Evolutionary conservation across 768 basidiomycete species (phyloP), one percentile per base, ranked within the genome.

Genomic region (Pisolithus microcarpus): DNA sequence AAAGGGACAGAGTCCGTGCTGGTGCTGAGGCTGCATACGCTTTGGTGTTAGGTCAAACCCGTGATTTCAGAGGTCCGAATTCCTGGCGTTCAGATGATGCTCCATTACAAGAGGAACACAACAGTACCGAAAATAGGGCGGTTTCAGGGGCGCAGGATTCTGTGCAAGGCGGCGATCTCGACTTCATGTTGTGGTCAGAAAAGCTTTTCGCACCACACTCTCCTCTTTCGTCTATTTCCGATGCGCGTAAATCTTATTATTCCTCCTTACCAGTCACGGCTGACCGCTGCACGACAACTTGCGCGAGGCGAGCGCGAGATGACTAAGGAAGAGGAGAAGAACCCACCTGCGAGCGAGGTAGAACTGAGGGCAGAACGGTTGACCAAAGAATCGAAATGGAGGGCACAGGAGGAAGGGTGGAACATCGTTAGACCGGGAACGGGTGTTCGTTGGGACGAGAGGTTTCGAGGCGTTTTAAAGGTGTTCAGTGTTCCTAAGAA

Each of bases 381-480:
- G 65, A 85, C 86, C 68, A 95, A 93, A 70, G 95, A 98, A 70
- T 65, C 82, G 58, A 74, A 81, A 58, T 98, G 95, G 95, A 77
- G 81, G 42, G 75, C 78, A 19, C 87, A 94, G 59, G 70, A 86
- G 49, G 75, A 75, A 46, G 93, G 89, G 3, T 97, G 87, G 87
- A 75, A 78, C 38, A 79, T 92, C 49, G 73, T 94, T 49, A 75
- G 80, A 50, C 81, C 84, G 3, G 78, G 80, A 2, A 69, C 68
- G 48, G 70, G 71, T 15, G 81, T 87, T 11, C 74, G 74, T 21
- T 98, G 92, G 92, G 87, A 93, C 59, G 77, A 82, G 52, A 72
- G 84, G 52, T 87, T 89, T 58, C 69, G 72, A 48, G 73, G 75
- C 42, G 73, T 75, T 18, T 59, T 94, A 50, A 74, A 70, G 43